A percentile compares a stretch with the other conserved stretches of the same genome.
phyloP scores from a whole-genome alignment of 2,329 filamentous ascomycete genomes.

The Penicillium sp. region DNA sequence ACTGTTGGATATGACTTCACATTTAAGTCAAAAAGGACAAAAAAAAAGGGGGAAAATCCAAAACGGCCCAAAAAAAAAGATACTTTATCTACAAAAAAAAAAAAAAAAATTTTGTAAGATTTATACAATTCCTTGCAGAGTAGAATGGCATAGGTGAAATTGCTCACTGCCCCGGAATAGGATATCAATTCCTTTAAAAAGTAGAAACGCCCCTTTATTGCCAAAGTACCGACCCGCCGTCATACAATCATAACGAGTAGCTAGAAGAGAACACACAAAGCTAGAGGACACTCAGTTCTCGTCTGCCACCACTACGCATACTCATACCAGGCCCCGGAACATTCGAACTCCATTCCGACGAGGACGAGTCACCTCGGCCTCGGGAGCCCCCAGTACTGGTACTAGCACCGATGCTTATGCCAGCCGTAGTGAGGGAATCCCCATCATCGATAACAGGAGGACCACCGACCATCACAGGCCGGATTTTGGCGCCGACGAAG shows the following conservation, averaged over 20 bases:
- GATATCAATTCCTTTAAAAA: neutral
- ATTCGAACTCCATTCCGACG: constrained; percentile 23
- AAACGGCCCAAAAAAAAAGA: neutral
- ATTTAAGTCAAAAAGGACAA: neutral
- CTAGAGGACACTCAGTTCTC: constrained; percentile 32
- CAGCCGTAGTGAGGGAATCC: constrained; percentile 22
- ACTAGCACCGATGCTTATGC: constrained; percentile 23
- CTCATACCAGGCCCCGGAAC: constrained; percentile 17
- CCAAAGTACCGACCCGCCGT: neutral
- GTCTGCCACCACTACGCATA: constrained; percentile 23
- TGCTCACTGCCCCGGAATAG: neutral
- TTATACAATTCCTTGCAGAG: neutral
- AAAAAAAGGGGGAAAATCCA: neutral
- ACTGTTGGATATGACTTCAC: neutral
- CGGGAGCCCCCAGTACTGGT: constrained; percentile 23
- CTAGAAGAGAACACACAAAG: constrained; percentile 6
- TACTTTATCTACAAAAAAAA: neutral
- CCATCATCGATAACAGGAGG: constrained; percentile 27
- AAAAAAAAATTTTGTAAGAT: neutral
- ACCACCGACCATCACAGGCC: constrained; percentile 31
- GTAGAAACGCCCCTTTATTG: constrained; percentile 2
- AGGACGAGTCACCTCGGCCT: constrained; percentile 21
- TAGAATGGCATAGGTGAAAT: neutral
- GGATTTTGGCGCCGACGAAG: constrained; percentile 69
- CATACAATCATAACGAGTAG: constrained; percentile 13